phyloP scores from a whole-genome alignment of 2,329 filamentous ascomycete species.

The Plectosphaerella plurivora region DNA sequence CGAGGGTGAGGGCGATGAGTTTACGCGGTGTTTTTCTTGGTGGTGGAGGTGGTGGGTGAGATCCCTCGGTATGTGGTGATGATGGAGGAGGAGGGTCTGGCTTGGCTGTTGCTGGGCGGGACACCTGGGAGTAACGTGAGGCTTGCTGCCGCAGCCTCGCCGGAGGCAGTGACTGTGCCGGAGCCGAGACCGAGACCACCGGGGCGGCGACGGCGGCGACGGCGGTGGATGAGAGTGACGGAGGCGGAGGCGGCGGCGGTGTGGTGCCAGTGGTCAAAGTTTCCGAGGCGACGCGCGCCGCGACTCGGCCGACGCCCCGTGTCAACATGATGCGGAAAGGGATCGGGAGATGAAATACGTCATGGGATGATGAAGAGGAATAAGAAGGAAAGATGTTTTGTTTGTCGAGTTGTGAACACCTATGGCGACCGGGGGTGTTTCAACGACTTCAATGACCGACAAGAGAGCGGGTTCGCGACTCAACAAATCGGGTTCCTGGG shows the following conservation, averaged over 20 bases:
- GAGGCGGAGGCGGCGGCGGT: background rate
- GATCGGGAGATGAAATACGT: background rate
- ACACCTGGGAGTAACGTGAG: background rate
- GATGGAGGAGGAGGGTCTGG: background rate
- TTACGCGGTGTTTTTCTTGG: constrained; percentile 9
- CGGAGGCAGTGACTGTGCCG: background rate
- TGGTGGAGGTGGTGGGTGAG: constrained; percentile 1
- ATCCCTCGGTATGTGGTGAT: background rate
- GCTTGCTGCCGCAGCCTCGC: background rate
- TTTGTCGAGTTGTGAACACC: background rate
- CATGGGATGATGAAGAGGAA: background rate
- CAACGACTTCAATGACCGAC: too few relatives aligned
- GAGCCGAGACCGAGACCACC: too few relatives aligned
- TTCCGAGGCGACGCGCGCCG: constrained; percentile 54
- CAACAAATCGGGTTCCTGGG: too few relatives aligned
- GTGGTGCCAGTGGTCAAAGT: constrained; percentile 60
- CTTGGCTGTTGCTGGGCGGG: background rate
- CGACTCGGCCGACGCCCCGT: background rate
- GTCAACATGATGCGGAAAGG: background rate
- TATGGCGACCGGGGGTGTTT: constrained; percentile 5
- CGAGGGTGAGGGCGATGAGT: constrained; percentile 5
- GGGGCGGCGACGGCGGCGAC: background rate
- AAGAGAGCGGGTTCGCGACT: too few relatives aligned
- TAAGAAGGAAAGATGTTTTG: too few relatives aligned
- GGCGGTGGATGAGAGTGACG: background rate